Conservation (phyloP, 306 rosid genomes). For the Medicago ruthenica region DNA sequence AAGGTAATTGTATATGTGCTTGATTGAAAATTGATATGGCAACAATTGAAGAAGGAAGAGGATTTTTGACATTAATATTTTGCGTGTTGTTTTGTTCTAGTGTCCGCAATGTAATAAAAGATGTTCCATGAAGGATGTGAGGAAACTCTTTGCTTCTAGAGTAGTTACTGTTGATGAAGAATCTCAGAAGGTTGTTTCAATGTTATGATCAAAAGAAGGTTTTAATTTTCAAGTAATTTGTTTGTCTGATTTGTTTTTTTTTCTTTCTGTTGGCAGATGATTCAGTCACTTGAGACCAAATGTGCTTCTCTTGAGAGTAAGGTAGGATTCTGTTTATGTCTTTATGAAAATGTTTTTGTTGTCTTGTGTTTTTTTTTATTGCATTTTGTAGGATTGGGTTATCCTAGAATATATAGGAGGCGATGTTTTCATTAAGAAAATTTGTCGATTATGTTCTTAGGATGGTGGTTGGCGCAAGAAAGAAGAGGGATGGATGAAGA, state of each 20-base stretch:
- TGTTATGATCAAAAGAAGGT: background rate
- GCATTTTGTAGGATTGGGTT: conserved; percentile 11
- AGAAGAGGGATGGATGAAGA: conserved; percentile 65
- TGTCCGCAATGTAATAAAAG: conserved; percentile 88
- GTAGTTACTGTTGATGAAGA: conserved; percentile 70
- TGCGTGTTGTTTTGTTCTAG: conserved; percentile 41
- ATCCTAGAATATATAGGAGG: conserved; percentile 22
- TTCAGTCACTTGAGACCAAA: conserved; percentile 68
- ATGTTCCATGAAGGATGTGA: conserved; percentile 74
- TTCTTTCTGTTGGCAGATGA: conserved; percentile 58
- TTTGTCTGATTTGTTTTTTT: conserved; percentile 22
- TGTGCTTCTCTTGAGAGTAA: conserved; percentile 69
- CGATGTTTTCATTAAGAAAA: conserved; percentile 30
- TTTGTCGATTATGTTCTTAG: conserved; percentile 46
- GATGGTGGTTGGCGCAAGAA: conserved; percentile 62
- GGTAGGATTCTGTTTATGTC: conserved; percentile 51
- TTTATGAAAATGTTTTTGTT: background rate
- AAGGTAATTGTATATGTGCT: conserved; percentile 57
- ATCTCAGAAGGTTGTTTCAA: conserved; percentile 69
- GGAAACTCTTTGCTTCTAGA: conserved; percentile 74
- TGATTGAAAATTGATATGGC: background rate
- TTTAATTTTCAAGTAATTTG: conserved; percentile 1
- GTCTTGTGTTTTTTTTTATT: background rate
- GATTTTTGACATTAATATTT: background rate
- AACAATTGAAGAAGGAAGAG: background rate